Conservation (phyloP, 352 stramenopile genomes). For the Phytophthora citrophthora region DNA sequence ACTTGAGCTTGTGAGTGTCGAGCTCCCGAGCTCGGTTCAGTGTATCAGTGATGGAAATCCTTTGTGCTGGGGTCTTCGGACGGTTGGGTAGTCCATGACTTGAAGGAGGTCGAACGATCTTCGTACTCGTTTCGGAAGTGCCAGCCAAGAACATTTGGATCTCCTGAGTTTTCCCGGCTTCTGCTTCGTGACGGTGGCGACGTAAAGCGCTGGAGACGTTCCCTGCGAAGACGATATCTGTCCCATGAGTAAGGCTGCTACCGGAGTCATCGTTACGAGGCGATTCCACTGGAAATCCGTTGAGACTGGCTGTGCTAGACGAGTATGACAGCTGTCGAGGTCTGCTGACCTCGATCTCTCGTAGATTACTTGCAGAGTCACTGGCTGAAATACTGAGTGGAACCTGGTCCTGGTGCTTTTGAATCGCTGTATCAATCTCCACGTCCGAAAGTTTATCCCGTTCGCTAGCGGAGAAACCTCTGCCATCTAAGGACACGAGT, state of each 20-base stretch:
- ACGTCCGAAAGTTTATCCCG: constrained; percentile 51
- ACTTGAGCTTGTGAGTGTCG: constrained; percentile 65
- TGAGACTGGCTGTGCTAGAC: constrained; percentile 32
- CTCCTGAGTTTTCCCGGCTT: constrained; percentile 39
- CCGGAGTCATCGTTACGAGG: constrained; percentile 53
- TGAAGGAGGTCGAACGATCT: constrained; percentile 14
- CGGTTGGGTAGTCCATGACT: constrained; percentile 34
- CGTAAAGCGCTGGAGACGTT: constrained; percentile 88
- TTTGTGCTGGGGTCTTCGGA: constrained; percentile 58
- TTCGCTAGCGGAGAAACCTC: constrained; percentile 45
- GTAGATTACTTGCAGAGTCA: constrained; percentile 1
- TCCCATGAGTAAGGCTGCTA: constrained; percentile 89
- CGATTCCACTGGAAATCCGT: constrained; percentile 25
- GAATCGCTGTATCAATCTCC: constrained; percentile 57
- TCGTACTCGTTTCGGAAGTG: constrained; percentile 3
- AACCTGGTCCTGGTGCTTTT: constrained; percentile 26
- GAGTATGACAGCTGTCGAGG: constrained; percentile 35
- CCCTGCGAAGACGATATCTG: constrained; percentile 87
- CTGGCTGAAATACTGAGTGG: neutral
- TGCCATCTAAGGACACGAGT: constrained; percentile 62
- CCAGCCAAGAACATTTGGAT: no score
- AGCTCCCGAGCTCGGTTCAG: constrained; percentile 75
- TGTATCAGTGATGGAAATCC: constrained; percentile 82
- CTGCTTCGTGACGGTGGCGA: constrained; percentile 68
- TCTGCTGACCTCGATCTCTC: constrained; percentile 21